Evolutionary conservation across 306 rosid genomes (phyloP).

Genomic region (Senna siamea): DNA sequence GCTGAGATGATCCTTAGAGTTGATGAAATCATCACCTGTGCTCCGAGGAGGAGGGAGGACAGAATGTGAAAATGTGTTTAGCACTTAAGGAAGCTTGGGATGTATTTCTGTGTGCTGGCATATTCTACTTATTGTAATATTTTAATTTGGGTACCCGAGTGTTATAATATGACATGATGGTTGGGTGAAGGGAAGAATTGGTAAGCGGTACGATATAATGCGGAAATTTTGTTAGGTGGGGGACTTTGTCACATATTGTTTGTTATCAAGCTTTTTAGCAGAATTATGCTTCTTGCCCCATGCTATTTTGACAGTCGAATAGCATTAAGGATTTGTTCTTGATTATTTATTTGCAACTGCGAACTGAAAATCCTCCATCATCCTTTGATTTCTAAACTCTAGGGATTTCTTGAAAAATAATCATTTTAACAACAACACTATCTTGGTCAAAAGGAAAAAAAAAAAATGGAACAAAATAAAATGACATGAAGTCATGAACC

Average conservation of each 20-base stretch:
- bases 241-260: background rate
- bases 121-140: conserved; percentile 5
- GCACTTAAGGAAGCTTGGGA: conserved; percentile 28
- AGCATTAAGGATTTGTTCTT: background rate
- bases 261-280: background rate
- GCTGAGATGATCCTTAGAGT: conserved; percentile 99
- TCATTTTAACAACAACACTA: background rate
- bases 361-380: background rate
- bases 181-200: conserved; percentile 24
- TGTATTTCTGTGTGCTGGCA: background rate
- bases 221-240: conserved; percentile 15
- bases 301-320: background rate
- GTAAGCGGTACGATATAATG: background rate
- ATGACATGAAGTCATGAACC: no score
- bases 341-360: background rate
- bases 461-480: no score
- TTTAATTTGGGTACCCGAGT: background rate
- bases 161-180: conserved; percentile 16
- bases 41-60: conserved; percentile 94
- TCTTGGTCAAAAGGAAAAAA: no score
- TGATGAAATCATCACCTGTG: conserved; percentile 95
- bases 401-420: background rate
- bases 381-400: background rate
- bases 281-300: background rate
- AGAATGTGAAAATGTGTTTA: conserved; percentile 64